A percentile compares a stretch with the other conserved stretches of the same genome.
phyloP scores from a whole-genome alignment of 176 grass and related monocot genomes.

The Musa troglodytarum region DNA sequence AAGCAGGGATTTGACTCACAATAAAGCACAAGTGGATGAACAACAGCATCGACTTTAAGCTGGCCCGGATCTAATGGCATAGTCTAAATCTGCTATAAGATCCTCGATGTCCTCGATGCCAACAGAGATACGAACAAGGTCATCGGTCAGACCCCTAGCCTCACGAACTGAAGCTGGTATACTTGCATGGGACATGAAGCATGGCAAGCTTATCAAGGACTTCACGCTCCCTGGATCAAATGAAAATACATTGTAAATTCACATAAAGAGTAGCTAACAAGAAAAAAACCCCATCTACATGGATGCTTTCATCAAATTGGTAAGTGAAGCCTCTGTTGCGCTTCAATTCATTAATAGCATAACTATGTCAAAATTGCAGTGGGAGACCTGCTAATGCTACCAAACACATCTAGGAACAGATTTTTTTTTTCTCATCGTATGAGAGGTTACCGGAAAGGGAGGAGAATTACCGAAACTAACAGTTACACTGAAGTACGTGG shows the following conservation, averaged over 20 bases:
- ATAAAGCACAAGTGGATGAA: background rate
- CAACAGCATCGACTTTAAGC: constrained; percentile 13
- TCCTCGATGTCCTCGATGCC: constrained; percentile 87
- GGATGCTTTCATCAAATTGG: no score
- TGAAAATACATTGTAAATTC: background rate
- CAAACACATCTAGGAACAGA: background rate
- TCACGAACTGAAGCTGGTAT: constrained; percentile 57
- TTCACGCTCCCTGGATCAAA: constrained; percentile 78
- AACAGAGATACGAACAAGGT: constrained; percentile 78
- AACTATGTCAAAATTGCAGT: no score
- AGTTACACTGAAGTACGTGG: constrained; percentile 74
- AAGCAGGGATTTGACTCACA: background rate
- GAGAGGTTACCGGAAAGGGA: background rate
- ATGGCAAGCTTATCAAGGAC: constrained; percentile 86
- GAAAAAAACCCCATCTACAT: background rate
- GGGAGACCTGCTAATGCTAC: no score
- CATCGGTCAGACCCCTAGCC: constrained; percentile 68
- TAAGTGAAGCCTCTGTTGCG: background rate
- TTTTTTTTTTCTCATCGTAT: background rate
- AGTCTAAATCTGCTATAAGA: constrained; percentile 74
- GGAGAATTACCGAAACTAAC: constrained; percentile 83
- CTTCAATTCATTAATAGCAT: background rate
- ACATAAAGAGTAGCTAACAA: background rate
- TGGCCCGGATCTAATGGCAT: constrained; percentile 45
- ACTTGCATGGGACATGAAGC: constrained; percentile 97